These are phyloP conservation scores for Spatholobus suberectus DNA, from an alignment of 306 rosid genomes.

Conservation along the genomic window DNA sequence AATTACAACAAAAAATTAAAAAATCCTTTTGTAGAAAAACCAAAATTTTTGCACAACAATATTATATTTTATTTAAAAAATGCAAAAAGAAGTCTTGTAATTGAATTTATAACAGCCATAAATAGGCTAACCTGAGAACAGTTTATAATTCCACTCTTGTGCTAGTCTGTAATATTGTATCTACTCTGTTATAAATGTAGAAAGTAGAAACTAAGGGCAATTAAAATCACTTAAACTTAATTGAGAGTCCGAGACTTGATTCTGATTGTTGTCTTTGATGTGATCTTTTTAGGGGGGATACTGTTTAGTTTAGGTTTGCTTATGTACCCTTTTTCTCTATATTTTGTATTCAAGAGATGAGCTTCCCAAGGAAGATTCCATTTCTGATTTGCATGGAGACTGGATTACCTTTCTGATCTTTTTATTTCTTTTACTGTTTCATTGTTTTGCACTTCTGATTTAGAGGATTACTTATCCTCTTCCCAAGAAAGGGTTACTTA, in stretches of 20 bases:
- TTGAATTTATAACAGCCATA: slow-evolving; percentile 1
- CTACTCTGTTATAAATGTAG: not conserved
- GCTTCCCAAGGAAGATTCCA: not conserved
- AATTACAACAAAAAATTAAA: not conserved
- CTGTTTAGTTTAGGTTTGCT: not conserved
- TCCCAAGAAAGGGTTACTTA: not conserved
- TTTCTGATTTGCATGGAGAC: not conserved
- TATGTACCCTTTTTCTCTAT: not conserved
- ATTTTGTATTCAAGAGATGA: not conserved
- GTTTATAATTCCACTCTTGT: not conserved
- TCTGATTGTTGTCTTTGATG: not conserved
- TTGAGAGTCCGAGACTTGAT: not conserved
- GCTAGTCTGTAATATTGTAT: not conserved
- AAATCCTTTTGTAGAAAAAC: slow-evolving; percentile 6
- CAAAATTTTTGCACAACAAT: not conserved
- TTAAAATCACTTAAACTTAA: not conserved
- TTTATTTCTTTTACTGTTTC: not conserved
- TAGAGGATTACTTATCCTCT: not conserved
- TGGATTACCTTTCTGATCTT: not conserved
- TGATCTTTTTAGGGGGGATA: not conserved
- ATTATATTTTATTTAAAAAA: not conserved
- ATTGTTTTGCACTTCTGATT: not conserved
- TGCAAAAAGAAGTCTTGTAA: not conserved
- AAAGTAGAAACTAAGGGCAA: slow-evolving; percentile 13
- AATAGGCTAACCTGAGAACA: slow-evolving; percentile 3